Evolutionary conservation across 441 rosid genomes (phyloP), one percentile per base, ranked within the genome.

Genomic region (Breynia disticha): DNA sequence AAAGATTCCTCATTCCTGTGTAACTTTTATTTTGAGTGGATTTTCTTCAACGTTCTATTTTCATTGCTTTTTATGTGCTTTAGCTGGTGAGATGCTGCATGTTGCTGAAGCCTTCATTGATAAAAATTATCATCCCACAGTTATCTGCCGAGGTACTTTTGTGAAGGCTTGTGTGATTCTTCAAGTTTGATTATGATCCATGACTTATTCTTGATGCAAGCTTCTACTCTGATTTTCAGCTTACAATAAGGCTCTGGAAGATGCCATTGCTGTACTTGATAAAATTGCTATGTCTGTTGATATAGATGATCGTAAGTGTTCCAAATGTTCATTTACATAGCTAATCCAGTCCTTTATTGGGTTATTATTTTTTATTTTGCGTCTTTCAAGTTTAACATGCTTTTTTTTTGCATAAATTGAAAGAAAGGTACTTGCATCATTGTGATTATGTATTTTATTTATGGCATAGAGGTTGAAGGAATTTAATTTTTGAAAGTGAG

Each of bases 81-180:
- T 64, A 76, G 91, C 97, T 74, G 98, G 96, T 59, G 98, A 90
- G 76, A 82, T 90, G 96, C 93, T 90, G 38, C 98, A 90, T 68
- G 98, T 90, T 62, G 98, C 95, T 0, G 93, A 90, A 72, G 88
- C 96, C 19, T 90, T 87, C 63, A 70, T 90, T 56, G 81, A 87
- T 53, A 90, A 90, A 71, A 83, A 67, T 66, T 87, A 85, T 62
- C 98, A 90, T 75, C 96, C 98, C 7, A 85, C 96, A 4, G 98
- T 90, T 7, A 87, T 90, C 38, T 87, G 96, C 66, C 78, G 86
- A 60, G 98, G 98, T 87, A 72, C 64, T 43, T 19, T 6, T 13
- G 8, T 9, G 16, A 12, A 21, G 18, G 46, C 37, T 48, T 52
- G 18, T 35, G 37, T 19, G 7, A 17, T 20, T 48, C 16, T 50